These are phyloP conservation scores for Pythium myriotylum DNA, from an alignment of 352 stramenopile genomes.

Conservation along the genomic window DNA sequence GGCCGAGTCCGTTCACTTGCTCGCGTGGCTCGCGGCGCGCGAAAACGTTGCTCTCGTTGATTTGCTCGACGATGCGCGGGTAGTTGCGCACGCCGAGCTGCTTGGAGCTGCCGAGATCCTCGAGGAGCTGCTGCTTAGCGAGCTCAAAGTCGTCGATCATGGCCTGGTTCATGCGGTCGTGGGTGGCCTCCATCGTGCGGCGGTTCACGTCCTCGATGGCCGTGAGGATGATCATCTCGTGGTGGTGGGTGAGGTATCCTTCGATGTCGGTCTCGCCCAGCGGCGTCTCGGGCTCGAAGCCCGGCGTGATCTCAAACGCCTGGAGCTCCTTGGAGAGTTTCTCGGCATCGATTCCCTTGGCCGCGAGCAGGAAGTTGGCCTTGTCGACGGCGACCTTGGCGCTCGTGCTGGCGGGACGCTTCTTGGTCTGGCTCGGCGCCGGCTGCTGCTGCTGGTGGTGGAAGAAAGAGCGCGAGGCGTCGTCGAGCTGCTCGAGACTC, in stretches of 20 bases:
- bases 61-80: slow-evolving; percentile 51
- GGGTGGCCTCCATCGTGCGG: slow-evolving; percentile 75
- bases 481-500: slow-evolving; percentile 80
- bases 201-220: slow-evolving; percentile 87
- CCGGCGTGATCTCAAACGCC: slow-evolving; percentile 72
- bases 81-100: slow-evolving; percentile 75
- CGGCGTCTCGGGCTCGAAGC: slow-evolving; percentile 81
- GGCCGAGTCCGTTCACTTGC: slow-evolving; percentile 39
- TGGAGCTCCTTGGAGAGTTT: slow-evolving; percentile 85
- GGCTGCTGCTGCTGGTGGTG: slow-evolving; percentile 40
- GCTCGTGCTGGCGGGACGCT: slow-evolving; percentile 42
- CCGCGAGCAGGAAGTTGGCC: slow-evolving; percentile 82
- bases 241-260: slow-evolving; percentile 87
- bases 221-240: slow-evolving; percentile 92
- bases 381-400: slow-evolving; percentile 51
- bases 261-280: slow-evolving; percentile 86
- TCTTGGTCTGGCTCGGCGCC: slow-evolving; percentile 32
- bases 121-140: slow-evolving; percentile 73
- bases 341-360: slow-evolving; percentile 86
- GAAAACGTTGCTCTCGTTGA: slow-evolving; percentile 56
- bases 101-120: slow-evolving; percentile 68
- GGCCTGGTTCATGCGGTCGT: slow-evolving; percentile 84
- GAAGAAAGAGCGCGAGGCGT: slow-evolving; percentile 56
- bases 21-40: slow-evolving; percentile 35
- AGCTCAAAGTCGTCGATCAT: slow-evolving; percentile 88